A percentile compares a stretch with the other conserved stretches of the same genome.
Evolutionary conservation across 176 grass and related monocot genomes (phyloP).

Genomic region (Oryza glumipatula): DNA sequence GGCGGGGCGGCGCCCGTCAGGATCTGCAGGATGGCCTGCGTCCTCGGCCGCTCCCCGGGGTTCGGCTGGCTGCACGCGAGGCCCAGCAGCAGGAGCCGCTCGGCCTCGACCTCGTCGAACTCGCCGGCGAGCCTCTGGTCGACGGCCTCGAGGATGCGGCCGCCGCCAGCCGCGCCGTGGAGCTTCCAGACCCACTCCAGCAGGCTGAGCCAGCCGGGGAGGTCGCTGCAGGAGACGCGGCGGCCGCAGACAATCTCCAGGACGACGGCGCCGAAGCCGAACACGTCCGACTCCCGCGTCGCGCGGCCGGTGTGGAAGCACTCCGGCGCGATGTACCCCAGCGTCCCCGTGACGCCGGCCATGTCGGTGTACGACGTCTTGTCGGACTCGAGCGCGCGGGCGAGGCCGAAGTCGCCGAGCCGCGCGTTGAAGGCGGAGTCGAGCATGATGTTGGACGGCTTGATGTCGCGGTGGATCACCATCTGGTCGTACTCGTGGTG

Average conservation of each 20-base stretch:
- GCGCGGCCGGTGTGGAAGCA: slow-evolving; percentile 95
- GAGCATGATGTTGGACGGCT: slow-evolving; percentile 98
- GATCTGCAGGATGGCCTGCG: slow-evolving; percentile 55
- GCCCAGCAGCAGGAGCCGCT: slow-evolving; percentile 75
- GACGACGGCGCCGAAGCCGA: slow-evolving; percentile 77
- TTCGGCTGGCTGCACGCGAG: slow-evolving; percentile 87
- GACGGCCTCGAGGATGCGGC: slow-evolving; percentile 57
- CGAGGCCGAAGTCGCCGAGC: slow-evolving; percentile 97
- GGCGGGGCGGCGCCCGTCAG: slow-evolving; percentile 43
- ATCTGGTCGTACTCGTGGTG: slow-evolving; percentile 91
- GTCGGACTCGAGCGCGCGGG: slow-evolving; percentile 81
- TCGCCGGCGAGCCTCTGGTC: slow-evolving; percentile 47
- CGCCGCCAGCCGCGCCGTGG: slow-evolving; percentile 63
- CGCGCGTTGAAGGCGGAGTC: slow-evolving; percentile 76
- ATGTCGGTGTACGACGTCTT: slow-evolving; percentile 95
- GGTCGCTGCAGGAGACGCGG: slow-evolving; percentile 56
- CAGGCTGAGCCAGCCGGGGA: slow-evolving; percentile 63
- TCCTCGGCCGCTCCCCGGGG: slow-evolving; percentile 68
- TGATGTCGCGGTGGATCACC: slow-evolving; percentile 97
- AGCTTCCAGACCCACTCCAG: slow-evolving; percentile 78
- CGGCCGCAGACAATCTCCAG: slow-evolving; percentile 75
- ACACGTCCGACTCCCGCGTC: slow-evolving; percentile 88
- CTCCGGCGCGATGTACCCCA: slow-evolving; percentile 92
- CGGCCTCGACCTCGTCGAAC: slow-evolving; percentile 57
- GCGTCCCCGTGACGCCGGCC: slow-evolving; percentile 65